A percentile compares a stretch with the other conserved stretches of the same genome.
Evolutionary conservation across 2,329 filamentous ascomycete species (phyloP).

Genomic region (Xylaria sp.): DNA sequence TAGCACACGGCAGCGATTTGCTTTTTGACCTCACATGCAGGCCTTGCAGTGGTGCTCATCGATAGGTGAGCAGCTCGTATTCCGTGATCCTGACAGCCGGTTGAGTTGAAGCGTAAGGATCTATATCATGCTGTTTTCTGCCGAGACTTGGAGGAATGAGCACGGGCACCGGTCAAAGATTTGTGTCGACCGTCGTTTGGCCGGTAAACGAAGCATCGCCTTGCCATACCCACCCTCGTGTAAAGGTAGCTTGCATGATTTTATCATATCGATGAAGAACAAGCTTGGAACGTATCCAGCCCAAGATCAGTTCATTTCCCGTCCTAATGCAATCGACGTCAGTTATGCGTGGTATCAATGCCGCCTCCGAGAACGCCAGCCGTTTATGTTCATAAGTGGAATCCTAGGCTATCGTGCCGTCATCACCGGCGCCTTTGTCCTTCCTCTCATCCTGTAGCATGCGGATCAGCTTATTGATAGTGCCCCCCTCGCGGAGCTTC

Average conservation of each 20-base stretch:
- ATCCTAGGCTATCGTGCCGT: constrained; percentile 38
- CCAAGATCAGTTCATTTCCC: constrained; percentile 30
- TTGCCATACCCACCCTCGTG: neutral
- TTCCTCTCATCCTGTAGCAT: constrained; percentile 53
- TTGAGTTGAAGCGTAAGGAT: neutral
- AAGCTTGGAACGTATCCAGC: constrained; percentile 20
- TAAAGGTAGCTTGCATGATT: constrained; percentile 7
- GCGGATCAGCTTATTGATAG: constrained; percentile 53
- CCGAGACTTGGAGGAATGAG: neutral
- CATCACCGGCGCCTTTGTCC: constrained; percentile 48
- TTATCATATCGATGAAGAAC: neutral
- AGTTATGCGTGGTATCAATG: constrained; percentile 46
- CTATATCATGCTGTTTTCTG: neutral
- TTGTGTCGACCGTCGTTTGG: constrained; percentile 4
- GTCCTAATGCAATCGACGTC: constrained; percentile 35
- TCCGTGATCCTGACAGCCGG: neutral
- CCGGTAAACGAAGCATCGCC: constrained; percentile 14
- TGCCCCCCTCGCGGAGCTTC: constrained; percentile 51
- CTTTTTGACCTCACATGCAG: neutral
- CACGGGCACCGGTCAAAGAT: neutral
- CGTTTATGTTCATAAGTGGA: constrained; percentile 33
- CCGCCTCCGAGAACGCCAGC: constrained; percentile 39
- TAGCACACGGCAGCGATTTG: neutral
- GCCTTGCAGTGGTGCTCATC: neutral
- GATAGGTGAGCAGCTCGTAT: constrained; percentile 3